Conservation (phyloP, 1,284 basidiomycete genomes). For the Anthracocystis panici-leucophaei region DNA sequence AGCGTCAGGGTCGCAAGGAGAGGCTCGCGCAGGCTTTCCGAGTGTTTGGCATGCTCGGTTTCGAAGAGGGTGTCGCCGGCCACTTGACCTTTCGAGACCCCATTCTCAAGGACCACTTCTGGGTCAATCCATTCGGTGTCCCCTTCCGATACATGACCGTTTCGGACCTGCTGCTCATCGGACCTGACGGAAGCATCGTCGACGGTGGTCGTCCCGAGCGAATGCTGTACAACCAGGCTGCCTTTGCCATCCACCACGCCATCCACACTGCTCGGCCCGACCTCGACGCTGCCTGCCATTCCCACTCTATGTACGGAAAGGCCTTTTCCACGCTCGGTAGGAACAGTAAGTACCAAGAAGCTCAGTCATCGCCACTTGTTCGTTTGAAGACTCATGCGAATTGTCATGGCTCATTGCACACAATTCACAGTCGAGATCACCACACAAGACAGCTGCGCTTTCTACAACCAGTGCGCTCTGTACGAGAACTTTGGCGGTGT, state of each 20-base stretch:
- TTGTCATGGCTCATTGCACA: neutral
- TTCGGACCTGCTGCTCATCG: constrained; percentile 56
- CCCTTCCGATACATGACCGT: constrained; percentile 57
- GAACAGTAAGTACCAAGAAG: constrained; percentile 68
- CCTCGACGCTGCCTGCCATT: constrained; percentile 77
- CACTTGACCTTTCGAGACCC: constrained; percentile 78
- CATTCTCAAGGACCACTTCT: constrained; percentile 74
- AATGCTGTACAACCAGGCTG: constrained; percentile 70
- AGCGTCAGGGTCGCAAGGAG: constrained; percentile 74
- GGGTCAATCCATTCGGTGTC: constrained; percentile 69
- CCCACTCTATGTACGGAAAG: constrained; percentile 76
- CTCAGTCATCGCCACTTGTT: neutral
- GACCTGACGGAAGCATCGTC: constrained; percentile 54
- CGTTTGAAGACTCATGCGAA: neutral
- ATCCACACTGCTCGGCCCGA: constrained; percentile 77
- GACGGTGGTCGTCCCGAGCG: constrained; percentile 56
- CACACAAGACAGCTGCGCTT: constrained; percentile 69
- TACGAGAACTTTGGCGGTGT: constrained; percentile 74
- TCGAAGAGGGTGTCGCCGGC: constrained; percentile 73
- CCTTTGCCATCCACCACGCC: constrained; percentile 74
- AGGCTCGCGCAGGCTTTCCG: constrained; percentile 74
- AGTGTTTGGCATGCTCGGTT: constrained; percentile 74
- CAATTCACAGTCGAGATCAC: constrained; percentile 69
- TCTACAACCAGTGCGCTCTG: constrained; percentile 66
- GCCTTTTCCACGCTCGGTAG: constrained; percentile 76